Conservation (phyloP, 208 protist genomes). For the Entamoeba dispar region DNA sequence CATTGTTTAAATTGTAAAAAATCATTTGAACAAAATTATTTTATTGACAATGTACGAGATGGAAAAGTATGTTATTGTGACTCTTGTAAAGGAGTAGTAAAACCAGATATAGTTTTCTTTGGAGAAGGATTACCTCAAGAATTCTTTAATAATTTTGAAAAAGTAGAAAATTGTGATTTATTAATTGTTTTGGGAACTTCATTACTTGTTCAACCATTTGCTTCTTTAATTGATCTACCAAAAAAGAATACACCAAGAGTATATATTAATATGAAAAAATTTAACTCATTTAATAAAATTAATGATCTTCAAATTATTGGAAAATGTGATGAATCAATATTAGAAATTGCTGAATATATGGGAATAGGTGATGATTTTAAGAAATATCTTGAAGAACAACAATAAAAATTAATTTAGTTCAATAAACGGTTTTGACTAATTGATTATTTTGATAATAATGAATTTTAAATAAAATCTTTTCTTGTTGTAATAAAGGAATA, state of each 20-base stretch:
- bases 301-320: neutral
- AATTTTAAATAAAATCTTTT: neutral
- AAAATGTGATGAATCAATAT: neutral
- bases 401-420: neutral
- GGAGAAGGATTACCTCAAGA: constrained; percentile 26
- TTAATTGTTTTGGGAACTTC: neutral
- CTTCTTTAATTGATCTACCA: neutral
- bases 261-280: neutral
- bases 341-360: neutral
- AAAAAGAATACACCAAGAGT: neutral
- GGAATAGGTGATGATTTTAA: neutral
- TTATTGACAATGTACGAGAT: neutral
- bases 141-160: neutral
- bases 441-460: neutral
- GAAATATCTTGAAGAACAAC: neutral
- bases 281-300: neutral
- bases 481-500: neutral
- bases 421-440: neutral
- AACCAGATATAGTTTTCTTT: constrained; percentile 44
- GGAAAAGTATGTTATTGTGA: neutral
- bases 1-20: constrained; percentile 7
- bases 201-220: neutral
- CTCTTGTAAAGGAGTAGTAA: constrained; percentile 2
- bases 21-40: neutral
- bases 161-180: neutral